Conservation (phyloP, 352 stramenopile species). For the Aphanomyces cochlioides region DNA sequence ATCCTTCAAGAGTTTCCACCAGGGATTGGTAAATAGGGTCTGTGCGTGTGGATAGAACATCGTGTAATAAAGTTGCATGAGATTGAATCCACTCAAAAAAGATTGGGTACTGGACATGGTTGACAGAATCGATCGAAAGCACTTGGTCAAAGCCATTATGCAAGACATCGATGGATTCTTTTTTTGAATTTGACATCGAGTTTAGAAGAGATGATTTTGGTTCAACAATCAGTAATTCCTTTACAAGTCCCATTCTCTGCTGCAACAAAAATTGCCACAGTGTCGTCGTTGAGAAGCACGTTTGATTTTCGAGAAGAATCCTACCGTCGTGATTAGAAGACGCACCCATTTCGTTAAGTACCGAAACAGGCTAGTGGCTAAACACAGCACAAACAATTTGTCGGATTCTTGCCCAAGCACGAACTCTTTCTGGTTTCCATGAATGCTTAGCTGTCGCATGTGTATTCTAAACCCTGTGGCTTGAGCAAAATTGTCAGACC, state of each 20-base stretch:
- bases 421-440: constrained; percentile 59
- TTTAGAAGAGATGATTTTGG: constrained; percentile 57
- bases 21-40: constrained; percentile 57
- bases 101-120: not conserved
- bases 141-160: constrained; percentile 69
- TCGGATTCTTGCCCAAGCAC: constrained; percentile 63
- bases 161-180: constrained; percentile 69
- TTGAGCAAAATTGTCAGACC: not conserved
- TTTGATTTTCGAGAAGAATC: constrained; percentile 59
- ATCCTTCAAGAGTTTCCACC: constrained; percentile 51
- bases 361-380: constrained; percentile 53
- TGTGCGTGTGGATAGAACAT: constrained; percentile 60
- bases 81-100: constrained; percentile 80
- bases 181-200: constrained; percentile 69
- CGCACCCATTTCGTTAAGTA: not conserved
- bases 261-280: constrained; percentile 74
- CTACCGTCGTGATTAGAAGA: not conserved
- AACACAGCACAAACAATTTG: constrained; percentile 60
- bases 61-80: constrained; percentile 55
- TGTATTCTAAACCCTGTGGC: constrained; percentile 30
- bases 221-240: constrained; percentile 73
- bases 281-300: constrained; percentile 47
- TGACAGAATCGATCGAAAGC: constrained; percentile 40
- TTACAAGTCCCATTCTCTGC: constrained; percentile 62
- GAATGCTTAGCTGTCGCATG: constrained; percentile 26